Evolutionary conservation across 2,329 filamentous ascomycete species (phyloP), one percentile per base, ranked within the genome.

Genomic region (Penicillium concentricum): DNA sequence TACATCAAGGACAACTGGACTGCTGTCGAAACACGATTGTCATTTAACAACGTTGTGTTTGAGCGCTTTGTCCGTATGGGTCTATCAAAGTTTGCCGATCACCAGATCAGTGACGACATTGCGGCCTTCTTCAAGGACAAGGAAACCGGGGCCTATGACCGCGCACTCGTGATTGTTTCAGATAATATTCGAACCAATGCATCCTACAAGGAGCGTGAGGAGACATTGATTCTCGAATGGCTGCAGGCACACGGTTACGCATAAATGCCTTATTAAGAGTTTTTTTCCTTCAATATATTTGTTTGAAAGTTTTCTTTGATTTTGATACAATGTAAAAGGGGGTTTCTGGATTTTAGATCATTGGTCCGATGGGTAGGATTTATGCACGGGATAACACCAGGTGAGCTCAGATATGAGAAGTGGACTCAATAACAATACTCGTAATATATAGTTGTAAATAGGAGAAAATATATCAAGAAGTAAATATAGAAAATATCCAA

Each of bases 1-100:
- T 96, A 89, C 75, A 84, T 97, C 69, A 91, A 92, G 76, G 81
- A 84, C 42, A 88, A 96, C 77, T 99, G 93, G 90, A 81, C 85
- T 30, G 80, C 83, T 35, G 83, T 96, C 43, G 82, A 87, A 51
- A 78, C 84, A 58, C 89, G 88, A 73, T 81, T 97, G 53, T 86
- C 84, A 72, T 81, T 82, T 41, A 97, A 97, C 77, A 89, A 91
- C 61, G 88, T 97, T 30, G 85, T 97, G 3, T 81, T 97, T 16
- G 93, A 99, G 76, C 87, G 93, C 46, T 96, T 96, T 76, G 78
- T 99, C 66, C 87, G 90, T 65, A 81, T 89, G 64, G 87, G 87
- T 43, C 78, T 99, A 64, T 85, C 85, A 68, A 89, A 90, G 70
- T 97, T 95, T 72, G 85, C 90, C 3, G 87, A 91, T 66, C 77